phyloP scores from a whole-genome alignment of 257 asterid genomes.

The Anisodus tanguticus region DNA sequence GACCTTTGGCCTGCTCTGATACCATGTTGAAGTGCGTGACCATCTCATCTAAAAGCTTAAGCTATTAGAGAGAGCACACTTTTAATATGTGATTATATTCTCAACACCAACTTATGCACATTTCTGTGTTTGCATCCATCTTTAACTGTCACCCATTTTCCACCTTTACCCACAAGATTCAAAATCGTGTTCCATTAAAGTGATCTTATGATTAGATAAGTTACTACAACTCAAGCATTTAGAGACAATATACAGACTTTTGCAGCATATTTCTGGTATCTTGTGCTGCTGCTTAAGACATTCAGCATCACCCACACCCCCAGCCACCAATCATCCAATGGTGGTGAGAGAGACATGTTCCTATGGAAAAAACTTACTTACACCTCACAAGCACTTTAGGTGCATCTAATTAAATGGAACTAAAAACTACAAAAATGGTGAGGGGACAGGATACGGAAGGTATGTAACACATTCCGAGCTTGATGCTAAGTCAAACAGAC shows the following conservation, averaged over 20 bases:
- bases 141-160: background rate
- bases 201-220: background rate
- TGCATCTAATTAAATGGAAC: background rate
- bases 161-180: background rate
- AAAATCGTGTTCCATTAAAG: background rate
- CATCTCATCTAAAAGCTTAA: too few species aligned
- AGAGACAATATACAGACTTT: background rate
- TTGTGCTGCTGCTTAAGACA: background rate
- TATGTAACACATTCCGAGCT: background rate
- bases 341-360: background rate
- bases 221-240: background rate
- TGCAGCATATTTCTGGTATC: background rate
- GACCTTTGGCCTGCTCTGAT: too few species aligned
- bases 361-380: background rate
- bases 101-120: background rate
- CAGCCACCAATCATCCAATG: background rate
- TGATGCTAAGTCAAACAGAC: conserved; percentile 8
- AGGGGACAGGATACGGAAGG: background rate
- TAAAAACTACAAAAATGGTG: background rate
- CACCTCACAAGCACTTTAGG: background rate
- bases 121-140: background rate
- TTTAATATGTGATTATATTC: too few species aligned
- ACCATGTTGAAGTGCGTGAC: too few species aligned
- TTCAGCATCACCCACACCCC: background rate
- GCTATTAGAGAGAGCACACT: too few species aligned